Conservation (phyloP, 2,329 filamentous ascomycete genomes). For the Fusarium chaquense region DNA sequence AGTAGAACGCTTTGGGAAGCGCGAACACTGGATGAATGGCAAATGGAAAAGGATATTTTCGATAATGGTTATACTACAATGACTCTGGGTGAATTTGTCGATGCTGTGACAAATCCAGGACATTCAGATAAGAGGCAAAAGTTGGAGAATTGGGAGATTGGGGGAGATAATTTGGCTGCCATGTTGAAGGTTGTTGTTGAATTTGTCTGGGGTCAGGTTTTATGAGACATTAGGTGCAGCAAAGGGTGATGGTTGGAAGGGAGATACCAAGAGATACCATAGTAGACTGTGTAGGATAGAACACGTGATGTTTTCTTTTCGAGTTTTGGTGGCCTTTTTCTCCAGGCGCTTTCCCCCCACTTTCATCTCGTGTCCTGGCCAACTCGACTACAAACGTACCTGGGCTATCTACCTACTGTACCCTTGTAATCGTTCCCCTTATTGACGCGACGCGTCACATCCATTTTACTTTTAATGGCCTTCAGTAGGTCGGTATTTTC, state of each 20-base stretch:
- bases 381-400: background rate
- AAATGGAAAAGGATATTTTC: constrained; percentile 39
- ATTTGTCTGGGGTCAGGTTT: constrained; percentile 26
- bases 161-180: constrained; percentile 41
- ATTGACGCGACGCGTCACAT: too few relatives aligned
- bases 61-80: constrained; percentile 19
- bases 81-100: constrained; percentile 40
- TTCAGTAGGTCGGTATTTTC: background rate
- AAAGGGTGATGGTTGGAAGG: too few relatives aligned
- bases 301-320: background rate
- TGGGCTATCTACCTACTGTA: too few relatives aligned
- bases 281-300: too few relatives aligned
- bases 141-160: constrained; percentile 45
- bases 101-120: background rate
- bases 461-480: background rate
- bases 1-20: constrained; percentile 46
- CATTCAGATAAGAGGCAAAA: constrained; percentile 19
- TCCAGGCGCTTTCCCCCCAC: background rate
- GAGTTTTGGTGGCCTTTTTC: background rate
- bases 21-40: constrained; percentile 43
- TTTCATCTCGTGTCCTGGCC: background rate
- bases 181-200: constrained; percentile 45
- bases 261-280: too few relatives aligned
- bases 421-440: too few relatives aligned
- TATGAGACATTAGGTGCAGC: background rate